These are phyloP conservation scores for Camelina neglecta DNA, from an alignment of 345 rosid genomes.

Conservation along the genomic window DNA sequence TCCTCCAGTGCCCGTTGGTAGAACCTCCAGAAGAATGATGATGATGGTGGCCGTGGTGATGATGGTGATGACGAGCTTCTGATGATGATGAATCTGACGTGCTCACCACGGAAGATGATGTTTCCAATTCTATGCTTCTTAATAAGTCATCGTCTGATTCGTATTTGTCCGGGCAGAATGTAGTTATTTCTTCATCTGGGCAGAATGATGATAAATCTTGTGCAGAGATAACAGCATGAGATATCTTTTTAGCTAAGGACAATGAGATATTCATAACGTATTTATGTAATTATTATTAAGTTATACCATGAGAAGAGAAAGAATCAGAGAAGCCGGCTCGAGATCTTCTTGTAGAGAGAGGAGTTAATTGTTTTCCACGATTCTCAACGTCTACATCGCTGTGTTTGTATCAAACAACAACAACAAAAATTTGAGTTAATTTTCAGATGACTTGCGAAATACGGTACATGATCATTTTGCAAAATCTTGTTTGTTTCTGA, in stretches of 20 bases:
- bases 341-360: conserved; percentile 43
- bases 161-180: neutral
- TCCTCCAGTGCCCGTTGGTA: conserved; percentile 50
- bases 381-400: conserved; percentile 46
- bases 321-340: conserved; percentile 60
- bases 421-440: neutral
- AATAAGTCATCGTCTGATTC: conserved; percentile 49
- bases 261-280: neutral
- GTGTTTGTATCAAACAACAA: conserved; percentile 10
- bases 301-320: conserved; percentile 56
- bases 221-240: neutral
- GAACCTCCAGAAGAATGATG: conserved; percentile 28
- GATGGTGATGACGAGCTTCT: conserved; percentile 41
- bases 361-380: conserved; percentile 36
- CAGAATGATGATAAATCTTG: conserved; percentile 47
- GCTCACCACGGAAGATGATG: conserved; percentile 55
- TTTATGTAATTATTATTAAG: neutral
- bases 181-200: conserved; percentile 25
- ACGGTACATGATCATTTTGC: conserved; percentile 18
- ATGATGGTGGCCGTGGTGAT: conserved; percentile 28
- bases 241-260: neutral
- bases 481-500: neutral
- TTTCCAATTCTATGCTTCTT: conserved; percentile 47
- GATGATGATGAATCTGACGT: conserved; percentile 56
- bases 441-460: conserved; percentile 12